These are phyloP conservation scores for Peronospora belbahrii DNA, from an alignment of 352 stramenopile species.

Conservation along the genomic window DNA sequence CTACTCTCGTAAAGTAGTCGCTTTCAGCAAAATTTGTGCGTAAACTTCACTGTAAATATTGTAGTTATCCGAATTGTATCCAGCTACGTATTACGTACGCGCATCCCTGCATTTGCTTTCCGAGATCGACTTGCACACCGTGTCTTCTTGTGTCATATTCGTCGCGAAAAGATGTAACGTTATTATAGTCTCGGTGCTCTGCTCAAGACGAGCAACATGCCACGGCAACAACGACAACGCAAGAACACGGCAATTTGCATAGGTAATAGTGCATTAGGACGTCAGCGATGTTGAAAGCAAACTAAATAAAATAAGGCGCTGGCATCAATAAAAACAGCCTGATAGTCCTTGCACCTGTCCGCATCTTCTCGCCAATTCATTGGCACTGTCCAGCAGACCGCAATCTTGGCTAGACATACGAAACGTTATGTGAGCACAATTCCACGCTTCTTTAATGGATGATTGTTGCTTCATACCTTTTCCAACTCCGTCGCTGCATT, in stretches of 20 bases:
- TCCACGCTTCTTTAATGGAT: background rate
- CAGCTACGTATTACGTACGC: background rate
- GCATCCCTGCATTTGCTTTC: constrained; percentile 12
- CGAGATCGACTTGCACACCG: constrained; percentile 8
- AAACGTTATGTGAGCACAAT: background rate
- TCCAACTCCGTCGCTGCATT: constrained; percentile 3
- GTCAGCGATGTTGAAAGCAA: background rate
- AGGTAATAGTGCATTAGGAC: background rate
- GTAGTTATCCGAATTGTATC: constrained; percentile 18
- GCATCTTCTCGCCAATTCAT: background rate
- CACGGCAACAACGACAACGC: background rate
- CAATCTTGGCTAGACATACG: constrained; percentile 9
- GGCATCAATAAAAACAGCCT: background rate
- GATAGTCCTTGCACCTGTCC: background rate
- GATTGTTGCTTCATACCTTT: constrained; percentile 7
- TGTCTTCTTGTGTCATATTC: constrained; percentile 17
- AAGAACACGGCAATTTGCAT: constrained; percentile 5
- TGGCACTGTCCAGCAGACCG: constrained; percentile 8
- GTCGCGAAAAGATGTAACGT: constrained; percentile 7
- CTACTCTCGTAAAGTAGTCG: constrained; percentile 34
- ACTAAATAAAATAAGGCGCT: background rate
- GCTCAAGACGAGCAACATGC: constrained; percentile 14
- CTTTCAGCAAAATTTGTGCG: no score
- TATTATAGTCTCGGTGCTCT: constrained; percentile 4
- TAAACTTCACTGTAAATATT: background rate